These are phyloP conservation scores for Termitomyces bulborhizus DNA, from an alignment of 768 basidiomycete species.

Conservation along the genomic window DNA sequence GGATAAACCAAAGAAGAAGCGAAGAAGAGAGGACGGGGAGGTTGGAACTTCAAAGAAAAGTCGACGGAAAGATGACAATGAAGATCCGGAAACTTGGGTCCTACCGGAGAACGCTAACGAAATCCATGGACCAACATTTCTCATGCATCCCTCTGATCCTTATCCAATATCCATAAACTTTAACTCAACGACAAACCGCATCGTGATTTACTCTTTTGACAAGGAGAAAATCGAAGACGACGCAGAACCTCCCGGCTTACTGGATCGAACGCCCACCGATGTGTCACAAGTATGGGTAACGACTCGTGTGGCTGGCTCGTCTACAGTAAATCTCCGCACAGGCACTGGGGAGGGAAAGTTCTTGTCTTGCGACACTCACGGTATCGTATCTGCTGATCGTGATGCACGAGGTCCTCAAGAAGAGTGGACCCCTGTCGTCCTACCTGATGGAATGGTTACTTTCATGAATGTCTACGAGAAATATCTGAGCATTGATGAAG, in stretches of 20 bases:
- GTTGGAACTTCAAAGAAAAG: slow-evolving; percentile 35
- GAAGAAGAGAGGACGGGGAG: slow-evolving; percentile 58
- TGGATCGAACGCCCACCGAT: slow-evolving; percentile 71
- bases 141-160: slow-evolving; percentile 77
- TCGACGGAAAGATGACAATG: slow-evolving; percentile 51
- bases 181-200: slow-evolving; percentile 67
- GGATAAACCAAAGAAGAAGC: slow-evolving; percentile 79
- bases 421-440: slow-evolving; percentile 84
- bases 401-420: slow-evolving; percentile 92
- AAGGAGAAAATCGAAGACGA: slow-evolving; percentile 49
- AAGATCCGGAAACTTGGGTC: slow-evolving; percentile 75
- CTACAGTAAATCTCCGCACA: slow-evolving; percentile 81
- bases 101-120: slow-evolving; percentile 63
- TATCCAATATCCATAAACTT: slow-evolving; percentile 72
- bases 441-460: slow-evolving; percentile 82
- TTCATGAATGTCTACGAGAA: slow-evolving; percentile 89
- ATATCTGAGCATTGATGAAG: slow-evolving; percentile 79
- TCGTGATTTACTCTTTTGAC: slow-evolving; percentile 60
- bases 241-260: slow-evolving; percentile 35
- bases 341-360: slow-evolving; percentile 89
- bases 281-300: slow-evolving; percentile 90
- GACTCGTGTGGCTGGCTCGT: slow-evolving; percentile 78
- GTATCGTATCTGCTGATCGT: slow-evolving; percentile 75
- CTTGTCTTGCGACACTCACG: slow-evolving; percentile 81
- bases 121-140: slow-evolving; percentile 85